Conservation (phyloP, 306 rosid genomes). For the Elaeagnus macrophylla region DNA sequence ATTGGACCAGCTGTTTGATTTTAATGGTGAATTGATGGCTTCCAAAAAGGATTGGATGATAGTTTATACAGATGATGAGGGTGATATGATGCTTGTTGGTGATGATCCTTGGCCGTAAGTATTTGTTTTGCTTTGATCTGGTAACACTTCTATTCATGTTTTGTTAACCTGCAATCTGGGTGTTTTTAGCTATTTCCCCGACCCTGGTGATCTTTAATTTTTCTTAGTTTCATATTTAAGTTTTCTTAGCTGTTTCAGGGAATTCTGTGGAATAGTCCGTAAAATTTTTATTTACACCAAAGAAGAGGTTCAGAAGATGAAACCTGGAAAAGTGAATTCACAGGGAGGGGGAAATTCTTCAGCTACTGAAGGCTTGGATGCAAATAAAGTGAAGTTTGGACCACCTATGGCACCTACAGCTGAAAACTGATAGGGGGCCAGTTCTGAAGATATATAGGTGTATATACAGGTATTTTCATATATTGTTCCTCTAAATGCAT, state of each 20-base stretch:
- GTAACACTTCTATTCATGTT: neutral
- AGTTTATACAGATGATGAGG: conserved; percentile 84
- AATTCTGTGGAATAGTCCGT: conserved; percentile 86
- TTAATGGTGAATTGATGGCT: conserved; percentile 64
- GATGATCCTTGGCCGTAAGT: conserved; percentile 99
- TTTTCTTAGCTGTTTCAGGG: conserved; percentile 33
- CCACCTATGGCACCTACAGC: neutral
- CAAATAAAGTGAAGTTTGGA: conserved; percentile 1
- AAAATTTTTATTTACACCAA: conserved; percentile 78
- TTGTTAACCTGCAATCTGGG: neutral
- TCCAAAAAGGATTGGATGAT: conserved; percentile 73
- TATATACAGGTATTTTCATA: no score
- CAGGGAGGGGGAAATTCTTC: conserved; percentile 2
- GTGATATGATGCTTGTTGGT: conserved; percentile 98
- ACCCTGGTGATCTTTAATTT: conserved; percentile 3
- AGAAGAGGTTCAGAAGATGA: conserved; percentile 56
- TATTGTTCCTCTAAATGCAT: no score
- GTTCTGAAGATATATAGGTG: no score
- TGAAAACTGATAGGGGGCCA: no score
- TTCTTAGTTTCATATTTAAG: neutral
- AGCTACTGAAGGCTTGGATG: neutral
- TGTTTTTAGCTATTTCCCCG: neutral
- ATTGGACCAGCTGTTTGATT: conserved; percentile 70
- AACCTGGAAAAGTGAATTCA: neutral
- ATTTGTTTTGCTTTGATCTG: neutral